phyloP scores from a whole-genome alignment of 2,329 filamentous ascomycete species.

The Fusarium graminum region DNA sequence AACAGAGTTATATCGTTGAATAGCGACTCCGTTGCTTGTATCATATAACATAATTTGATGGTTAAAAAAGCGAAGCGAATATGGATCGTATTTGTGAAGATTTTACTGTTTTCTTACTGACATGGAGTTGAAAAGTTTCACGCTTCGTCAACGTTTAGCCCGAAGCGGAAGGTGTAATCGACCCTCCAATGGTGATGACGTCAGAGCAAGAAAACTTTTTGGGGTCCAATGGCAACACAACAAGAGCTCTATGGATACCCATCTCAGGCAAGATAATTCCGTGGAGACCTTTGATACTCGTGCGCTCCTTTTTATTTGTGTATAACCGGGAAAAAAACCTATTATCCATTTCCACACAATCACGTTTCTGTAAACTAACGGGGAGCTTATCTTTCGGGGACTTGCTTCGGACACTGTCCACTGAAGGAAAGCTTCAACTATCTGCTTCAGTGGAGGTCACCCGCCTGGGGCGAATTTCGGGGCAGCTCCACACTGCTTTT shows the following conservation, averaged over 20 bases:
- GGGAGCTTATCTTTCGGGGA: constrained; percentile 17
- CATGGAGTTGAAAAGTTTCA: background rate
- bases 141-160: constrained; percentile 13
- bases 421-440: constrained; percentile 21
- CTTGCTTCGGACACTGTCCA: constrained; percentile 25
- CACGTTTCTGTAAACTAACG: constrained; percentile 2
- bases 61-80: background rate
- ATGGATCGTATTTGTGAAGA: background rate
- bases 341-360: constrained; percentile 7
- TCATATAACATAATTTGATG: background rate
- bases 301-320: too few species aligned
- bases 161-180: constrained; percentile 29
- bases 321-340: background rate
- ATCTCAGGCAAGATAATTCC: too few species aligned
- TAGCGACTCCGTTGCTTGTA: background rate
- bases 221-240: background rate
- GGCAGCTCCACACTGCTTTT: constrained; percentile 42
- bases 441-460: constrained; percentile 18
- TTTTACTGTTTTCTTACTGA: background rate
- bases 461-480: constrained; percentile 28
- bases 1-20: background rate
- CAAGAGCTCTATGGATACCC: too few species aligned
- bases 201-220: constrained; percentile 10
- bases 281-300: too few species aligned
- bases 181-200: constrained; percentile 27